A percentile compares a stretch with the other conserved stretches of the same genome.
These are phyloP conservation scores for Pholiota microspora DNA, from an alignment of 768 basidiomycete species.

Conservation along the genomic window DNA sequence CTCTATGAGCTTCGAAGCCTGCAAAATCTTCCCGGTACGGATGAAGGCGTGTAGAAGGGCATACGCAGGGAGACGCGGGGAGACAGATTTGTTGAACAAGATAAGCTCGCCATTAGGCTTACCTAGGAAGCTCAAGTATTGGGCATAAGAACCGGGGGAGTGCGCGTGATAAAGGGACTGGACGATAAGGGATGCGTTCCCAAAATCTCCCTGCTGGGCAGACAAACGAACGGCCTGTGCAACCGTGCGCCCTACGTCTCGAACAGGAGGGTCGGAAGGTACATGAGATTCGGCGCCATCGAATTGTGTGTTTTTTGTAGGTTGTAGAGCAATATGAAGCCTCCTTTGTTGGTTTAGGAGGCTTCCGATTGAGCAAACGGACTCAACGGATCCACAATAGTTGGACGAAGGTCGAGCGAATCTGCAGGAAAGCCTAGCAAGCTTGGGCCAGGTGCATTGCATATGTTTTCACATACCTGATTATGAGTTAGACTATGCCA, in stretches of 20 bases:
- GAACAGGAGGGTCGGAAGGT: too few relatives aligned
- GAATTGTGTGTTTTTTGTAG: not conserved
- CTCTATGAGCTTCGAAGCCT: conserved; percentile 48
- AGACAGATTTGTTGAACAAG: conserved; percentile 30
- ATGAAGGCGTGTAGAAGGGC: conserved; percentile 63
- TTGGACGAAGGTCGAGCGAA: conserved; percentile 13
- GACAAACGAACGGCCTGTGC: conserved; percentile 51
- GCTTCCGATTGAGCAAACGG: too few relatives aligned
- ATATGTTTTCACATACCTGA: conserved; percentile 64
- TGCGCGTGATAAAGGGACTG: conserved; percentile 52
- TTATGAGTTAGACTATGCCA: not conserved
- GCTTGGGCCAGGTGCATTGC: conserved; percentile 63
- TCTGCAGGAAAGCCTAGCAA: conserved; percentile 38
- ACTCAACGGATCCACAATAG: too few relatives aligned
- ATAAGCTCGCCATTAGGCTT: not conserved
- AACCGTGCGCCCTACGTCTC: conserved; percentile 31
- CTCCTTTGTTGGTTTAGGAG: not conserved
- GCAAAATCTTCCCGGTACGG: conserved; percentile 43
- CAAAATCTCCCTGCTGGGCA: conserved; percentile 37
- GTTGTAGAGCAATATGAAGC: not conserved
- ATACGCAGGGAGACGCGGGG: conserved; percentile 62
- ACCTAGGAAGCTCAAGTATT: not conserved
- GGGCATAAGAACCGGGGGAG: conserved; percentile 3
- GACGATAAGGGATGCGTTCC: conserved; percentile 55
- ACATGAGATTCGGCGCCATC: not conserved